phyloP scores from a whole-genome alignment of 495 filamentous ascomycete species.

The Cercophora sp. region DNA sequence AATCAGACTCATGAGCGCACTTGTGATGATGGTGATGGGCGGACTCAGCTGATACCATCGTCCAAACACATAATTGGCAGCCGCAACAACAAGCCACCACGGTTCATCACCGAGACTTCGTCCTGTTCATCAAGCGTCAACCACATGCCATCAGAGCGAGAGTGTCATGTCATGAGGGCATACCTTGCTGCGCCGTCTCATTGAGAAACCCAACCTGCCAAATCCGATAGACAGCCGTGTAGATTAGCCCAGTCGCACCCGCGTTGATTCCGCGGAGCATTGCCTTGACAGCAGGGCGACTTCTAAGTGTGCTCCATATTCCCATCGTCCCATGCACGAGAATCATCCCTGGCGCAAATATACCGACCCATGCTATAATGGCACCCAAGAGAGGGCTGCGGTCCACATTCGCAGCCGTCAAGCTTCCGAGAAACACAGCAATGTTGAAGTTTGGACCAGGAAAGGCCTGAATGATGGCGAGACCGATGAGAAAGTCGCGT shows the following conservation, averaged over 20 bases:
- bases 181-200: background rate
- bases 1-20: background rate
- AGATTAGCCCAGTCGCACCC: background rate
- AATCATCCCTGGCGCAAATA: conserved; percentile 1
- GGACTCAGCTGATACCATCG: background rate
- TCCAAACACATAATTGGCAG: background rate
- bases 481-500: conserved; percentile 2
- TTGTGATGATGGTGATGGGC: background rate
- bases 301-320: background rate
- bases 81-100: background rate
- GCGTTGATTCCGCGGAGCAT: conserved; percentile 2
- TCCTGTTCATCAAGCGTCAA: no score
- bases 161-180: background rate
- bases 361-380: conserved; percentile 1
- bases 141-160: no score
- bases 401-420: background rate
- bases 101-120: background rate
- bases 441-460: conserved; percentile 6
- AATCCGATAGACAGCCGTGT: background rate
- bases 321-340: conserved; percentile 6
- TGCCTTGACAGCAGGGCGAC: background rate
- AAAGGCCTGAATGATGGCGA: background rate
- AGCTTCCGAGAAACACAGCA: conserved; percentile 5
- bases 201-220: background rate
- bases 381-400: background rate